Base-by-base conservation (phyloP, 2,329 filamentous ascomycete species). In the Stachybotrys elegans region DNA sequence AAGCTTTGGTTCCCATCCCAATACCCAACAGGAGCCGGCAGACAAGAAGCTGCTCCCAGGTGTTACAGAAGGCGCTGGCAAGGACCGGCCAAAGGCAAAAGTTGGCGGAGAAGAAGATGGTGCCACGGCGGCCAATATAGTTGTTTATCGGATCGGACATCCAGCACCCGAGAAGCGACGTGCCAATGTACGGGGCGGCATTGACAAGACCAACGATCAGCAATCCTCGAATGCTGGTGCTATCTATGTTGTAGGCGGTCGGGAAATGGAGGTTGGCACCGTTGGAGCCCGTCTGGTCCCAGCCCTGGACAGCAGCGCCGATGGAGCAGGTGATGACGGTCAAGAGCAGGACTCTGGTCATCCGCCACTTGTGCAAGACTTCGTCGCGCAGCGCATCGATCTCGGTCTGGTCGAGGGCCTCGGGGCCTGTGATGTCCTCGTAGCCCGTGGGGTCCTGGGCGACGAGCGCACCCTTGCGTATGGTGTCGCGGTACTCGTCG, bases 11-110 rank as follows among this genome's bases (percentile, higher is more conserved):
- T 22, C 86, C 86, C 69, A 91, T 88, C 2, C 84, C 86, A 37
- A 93, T 78, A 9, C 88, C 88, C 48, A 92, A 75, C 12, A 86
- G 71, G 48, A 92, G 76, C 34, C 88, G 81, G 40, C 81, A 83
- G 34, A 79, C 72, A 46, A 93, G 75, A 51, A 90, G 77, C 55
- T 88, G 78, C 59, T 71, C 73, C 86, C 86, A 92, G 1, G 75
- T 82, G 48, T 85, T 78, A 43, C 82, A 79, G 51, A 88, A 85
- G 0, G 78, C 85, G 43, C 77, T 81, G n/a, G 82, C 84, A 49
- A 90, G 79, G 2, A 84, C 80, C 2, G 84, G 73, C 58, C 85
- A 73, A 22, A 88, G 67, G 57, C 83, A 86, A 58, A 91, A 83
- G 49, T 86, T 78, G 38, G 84, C 87, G 6, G 86, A 81, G 45